These are phyloP conservation scores for Colletotrichum lini DNA, from an alignment of 2,329 filamentous ascomycete genomes.

Conservation along the genomic window DNA sequence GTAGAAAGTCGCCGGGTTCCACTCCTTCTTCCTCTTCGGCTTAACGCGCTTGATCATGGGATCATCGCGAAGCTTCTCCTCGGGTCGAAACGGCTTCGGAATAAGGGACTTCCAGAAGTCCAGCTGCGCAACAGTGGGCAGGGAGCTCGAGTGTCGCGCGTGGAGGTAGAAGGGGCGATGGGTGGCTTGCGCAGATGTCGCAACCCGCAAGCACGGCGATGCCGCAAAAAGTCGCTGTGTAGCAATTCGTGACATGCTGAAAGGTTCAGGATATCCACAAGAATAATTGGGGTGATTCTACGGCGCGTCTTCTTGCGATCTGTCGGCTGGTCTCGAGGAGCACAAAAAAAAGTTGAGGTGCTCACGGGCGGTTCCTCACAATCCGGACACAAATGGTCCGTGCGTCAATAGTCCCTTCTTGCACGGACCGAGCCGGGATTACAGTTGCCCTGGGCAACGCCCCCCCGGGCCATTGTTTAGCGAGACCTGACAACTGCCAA, in stretches of 20 bases:
- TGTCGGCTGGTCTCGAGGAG: constrained; percentile 8
- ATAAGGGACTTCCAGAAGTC: constrained; percentile 80
- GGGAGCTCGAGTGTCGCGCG: constrained; percentile 53
- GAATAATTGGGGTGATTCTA: not conserved
- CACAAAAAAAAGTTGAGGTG: constrained; percentile 28
- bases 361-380: constrained; percentile 1
- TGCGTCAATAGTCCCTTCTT: constrained; percentile 12
- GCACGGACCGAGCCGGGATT: constrained; percentile 28
- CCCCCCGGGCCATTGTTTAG: constrained; percentile 40
- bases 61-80: constrained; percentile 52
- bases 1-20: constrained; percentile 88
- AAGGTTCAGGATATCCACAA: not conserved
- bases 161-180: constrained; percentile 27
- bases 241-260: constrained; percentile 30
- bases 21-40: constrained; percentile 70
- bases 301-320: not conserved
- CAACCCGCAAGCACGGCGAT: constrained; percentile 16
- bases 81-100: constrained; percentile 74
- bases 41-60: constrained; percentile 51
- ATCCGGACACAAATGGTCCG: constrained; percentile 9
- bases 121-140: constrained; percentile 67
- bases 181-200: constrained; percentile 14
- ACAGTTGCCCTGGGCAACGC: constrained; percentile 39
- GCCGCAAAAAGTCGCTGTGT: constrained; percentile 24
- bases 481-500: constrained; percentile 43